A percentile compares a stretch with the other conserved stretches of the same genome.
These are phyloP conservation scores for Ilex paraguariensis DNA, from an alignment of 305 asterid genomes.

Conservation along the genomic window DNA sequence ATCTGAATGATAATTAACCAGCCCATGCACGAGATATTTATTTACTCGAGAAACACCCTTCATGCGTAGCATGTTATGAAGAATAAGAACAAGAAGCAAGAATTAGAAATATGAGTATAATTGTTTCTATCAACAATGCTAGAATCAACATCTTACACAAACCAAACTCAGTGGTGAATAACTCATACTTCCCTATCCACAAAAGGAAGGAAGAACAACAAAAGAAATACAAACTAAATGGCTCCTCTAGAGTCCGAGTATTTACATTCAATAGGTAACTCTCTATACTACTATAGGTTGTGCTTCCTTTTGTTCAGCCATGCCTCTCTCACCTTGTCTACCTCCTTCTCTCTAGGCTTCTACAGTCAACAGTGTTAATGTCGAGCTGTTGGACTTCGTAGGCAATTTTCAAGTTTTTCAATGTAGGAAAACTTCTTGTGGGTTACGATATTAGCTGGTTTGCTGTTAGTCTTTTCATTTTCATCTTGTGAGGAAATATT, in stretches of 20 bases:
- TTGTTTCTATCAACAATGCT: too few relatives aligned
- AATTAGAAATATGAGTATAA: too few relatives aligned
- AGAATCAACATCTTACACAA: neutral
- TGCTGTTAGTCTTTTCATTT: conserved; percentile 19
- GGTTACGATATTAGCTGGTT: conserved; percentile 29
- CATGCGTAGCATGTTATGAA: too few relatives aligned
- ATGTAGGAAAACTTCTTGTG: conserved; percentile 50
- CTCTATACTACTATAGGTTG: neutral
- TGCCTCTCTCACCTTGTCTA: too few relatives aligned
- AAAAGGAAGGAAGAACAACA: conserved; percentile 18
- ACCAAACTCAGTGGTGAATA: conserved; percentile 5
- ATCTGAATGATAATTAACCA: too few relatives aligned
- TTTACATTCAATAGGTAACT: conserved; percentile 2
- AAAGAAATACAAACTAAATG: conserved; percentile 2
- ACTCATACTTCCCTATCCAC: conserved; percentile 14
- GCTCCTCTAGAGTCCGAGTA: conserved; percentile 10
- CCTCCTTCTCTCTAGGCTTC: neutral
- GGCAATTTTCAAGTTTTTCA: conserved; percentile 45
- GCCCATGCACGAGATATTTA: too few relatives aligned
- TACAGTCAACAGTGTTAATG: conserved; percentile 23
- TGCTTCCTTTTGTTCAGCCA: too few relatives aligned
- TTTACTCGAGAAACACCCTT: too few relatives aligned
- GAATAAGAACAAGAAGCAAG: too few relatives aligned
- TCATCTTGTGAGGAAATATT: neutral
- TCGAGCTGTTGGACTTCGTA: conserved; percentile 66